These are phyloP conservation scores for Microstroma glucosiphilum DNA, from an alignment of 1,284 basidiomycete species.

Conservation along the genomic window DNA sequence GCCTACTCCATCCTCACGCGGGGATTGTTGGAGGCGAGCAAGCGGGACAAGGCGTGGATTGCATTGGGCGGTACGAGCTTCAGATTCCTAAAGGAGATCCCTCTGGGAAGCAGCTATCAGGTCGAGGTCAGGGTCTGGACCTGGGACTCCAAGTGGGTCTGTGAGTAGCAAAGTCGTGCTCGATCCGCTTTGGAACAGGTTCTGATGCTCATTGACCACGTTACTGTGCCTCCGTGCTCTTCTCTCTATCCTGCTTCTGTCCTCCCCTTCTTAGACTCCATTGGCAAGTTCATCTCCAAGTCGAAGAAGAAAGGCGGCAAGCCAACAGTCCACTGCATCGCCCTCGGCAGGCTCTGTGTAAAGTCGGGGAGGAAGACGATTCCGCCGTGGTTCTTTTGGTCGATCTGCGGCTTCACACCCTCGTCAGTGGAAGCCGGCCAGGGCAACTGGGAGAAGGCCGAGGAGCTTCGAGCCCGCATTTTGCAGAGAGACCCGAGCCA, in stretches of 20 bases:
- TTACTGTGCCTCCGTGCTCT: no score
- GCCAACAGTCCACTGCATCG: conserved; percentile 25
- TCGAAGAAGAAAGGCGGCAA: not conserved
- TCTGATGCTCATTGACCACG: no score
- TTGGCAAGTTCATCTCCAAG: not conserved
- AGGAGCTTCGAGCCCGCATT: conserved; percentile 19
- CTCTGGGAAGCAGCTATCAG: conserved; percentile 21
- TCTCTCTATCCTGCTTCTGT: not conserved
- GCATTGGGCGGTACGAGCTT: conserved; percentile 26
- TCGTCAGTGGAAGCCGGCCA: not conserved
- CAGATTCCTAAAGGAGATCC: conserved; percentile 31
- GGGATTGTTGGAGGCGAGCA: conserved; percentile 8
- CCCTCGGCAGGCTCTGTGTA: conserved; percentile 28
- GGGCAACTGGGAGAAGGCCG: conserved; percentile 30
- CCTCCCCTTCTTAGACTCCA: not conserved
- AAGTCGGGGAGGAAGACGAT: conserved; percentile 29
- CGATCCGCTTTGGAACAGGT: no score
- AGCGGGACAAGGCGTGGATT: conserved; percentile 15
- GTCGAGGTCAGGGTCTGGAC: conserved; percentile 21
- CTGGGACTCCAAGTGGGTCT: conserved; percentile 39
- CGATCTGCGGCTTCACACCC: conserved; percentile 23
- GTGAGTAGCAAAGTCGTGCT: not conserved
- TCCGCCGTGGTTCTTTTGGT: conserved; percentile 31
- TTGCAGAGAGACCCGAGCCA: not conserved
- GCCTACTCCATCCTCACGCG: not conserved